Evolutionary conservation across 345 rosid genomes (phyloP), one percentile per base, ranked within the genome.

Genomic region (Mallotus nudiflorus): DNA sequence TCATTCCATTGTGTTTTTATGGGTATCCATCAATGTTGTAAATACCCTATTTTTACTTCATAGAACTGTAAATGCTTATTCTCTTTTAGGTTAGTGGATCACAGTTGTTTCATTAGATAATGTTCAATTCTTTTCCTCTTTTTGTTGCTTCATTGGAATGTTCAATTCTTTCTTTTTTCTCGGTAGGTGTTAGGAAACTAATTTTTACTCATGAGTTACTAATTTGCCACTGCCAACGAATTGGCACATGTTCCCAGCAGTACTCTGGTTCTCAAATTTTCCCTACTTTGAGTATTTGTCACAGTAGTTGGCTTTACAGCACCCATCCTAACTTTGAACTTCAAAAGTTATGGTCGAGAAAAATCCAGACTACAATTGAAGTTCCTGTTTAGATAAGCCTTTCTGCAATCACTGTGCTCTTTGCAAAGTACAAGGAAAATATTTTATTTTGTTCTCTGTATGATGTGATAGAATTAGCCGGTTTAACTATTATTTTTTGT

Each of bases 41-140:
- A 59, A 87, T 83, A 69, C 75, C 67, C 29, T 16, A 35, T 59
- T 65, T 40, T 68, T 49, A 27, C 68, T 56, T 65, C 22, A 66
- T 60, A 77, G 75, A 77, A 69, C 72, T 85, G 88, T 85, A 87
- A 77, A 80, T 84, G 81, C 77, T 73, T 69, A 42, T 77, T 75
- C 73, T 69, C 65, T 53, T 39, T 4, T 81, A 79, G 82, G 77
- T 62, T 70, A 71, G 72, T 10, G 69, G 77, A 75, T 76, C 78
- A 62, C 76, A 78, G 72, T 66, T 64, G 71, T 6, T 57, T 39
- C 24, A 42, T 42, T 28, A 62, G 68, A 13, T 14, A 29, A 9
- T 53, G 46, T 55, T 72, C 40, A 65, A 37, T 45, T 57, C 8
- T 48, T 37, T 59, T 25, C 25, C 27, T 31, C 42, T 48, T 19